Evolutionary conservation across 768 basidiomycete genomes (phyloP), one percentile per base, ranked within the genome.

Genomic region (Pleurotus sapidus): DNA sequence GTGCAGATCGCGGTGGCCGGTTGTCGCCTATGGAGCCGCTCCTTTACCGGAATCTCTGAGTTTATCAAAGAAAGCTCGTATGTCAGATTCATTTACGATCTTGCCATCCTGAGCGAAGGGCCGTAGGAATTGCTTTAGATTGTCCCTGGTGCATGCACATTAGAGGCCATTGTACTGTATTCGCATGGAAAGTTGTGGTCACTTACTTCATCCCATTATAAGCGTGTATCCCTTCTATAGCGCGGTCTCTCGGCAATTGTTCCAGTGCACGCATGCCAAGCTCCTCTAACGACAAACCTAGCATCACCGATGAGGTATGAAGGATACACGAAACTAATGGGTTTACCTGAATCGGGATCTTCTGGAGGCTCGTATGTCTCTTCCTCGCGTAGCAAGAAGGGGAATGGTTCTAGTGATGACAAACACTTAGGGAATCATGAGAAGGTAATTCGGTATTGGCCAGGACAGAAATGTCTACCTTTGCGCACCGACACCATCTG

Each of bases 321-420:
- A 57, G 34, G 49, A 47, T 48, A 53, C n/a, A 47, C 39, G 27
- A 46, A 42, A 30, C 38, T 48, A 20, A 25, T 54, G 39, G 59
- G 60, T 69, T 40, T 51, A 86, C 91, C 84, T 59, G 86, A 91
- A 66, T 94, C 92, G 8, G 92, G 91, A 69, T 93, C 92, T 64
- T 90, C 86, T 3, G 91, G 92, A 1, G 89, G 90, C 66, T 91
- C 88, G 59, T 91, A 93, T 0, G 87, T 91, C 42, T 91, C 89
- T 60, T 93, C 92, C 68, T 89, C 89, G 60, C 88, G 79, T 9
- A 91, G 69, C 20, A 93, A 74, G 69, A 79, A 92, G 24, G 82
- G 76, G 63, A 81, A 72, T 14, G 71, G 68, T 63, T 81, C 71
- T 42, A 93, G 71, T 5, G 74, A 75, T 0, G 80, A 73, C 4